Base-by-base conservation (phyloP, 2,329 filamentous ascomycete species). In the Fusarium begoniae region DNA sequence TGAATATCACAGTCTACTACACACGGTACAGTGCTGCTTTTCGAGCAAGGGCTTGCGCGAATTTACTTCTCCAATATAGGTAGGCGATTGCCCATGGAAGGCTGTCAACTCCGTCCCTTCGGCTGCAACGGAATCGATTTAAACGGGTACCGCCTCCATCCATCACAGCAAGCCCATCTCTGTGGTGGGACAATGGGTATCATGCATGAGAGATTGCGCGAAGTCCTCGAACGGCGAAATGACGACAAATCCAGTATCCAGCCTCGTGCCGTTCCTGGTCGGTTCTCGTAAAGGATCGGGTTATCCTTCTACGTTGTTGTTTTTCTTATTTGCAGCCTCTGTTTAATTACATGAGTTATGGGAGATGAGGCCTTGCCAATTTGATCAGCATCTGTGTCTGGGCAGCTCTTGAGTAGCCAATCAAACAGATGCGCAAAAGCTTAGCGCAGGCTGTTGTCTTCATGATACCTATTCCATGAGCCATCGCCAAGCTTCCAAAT, bases 131-230 rank as follows among this genome's bases (percentile, higher is more conserved):
- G 69, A 63, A 54, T 54, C 11, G 63, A 58, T 63, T 43, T 24
- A 38, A 64, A 64, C 24, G 68, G 67, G 35, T 47, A 59, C 45
- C 47, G 37, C 37, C 28, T 44, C 30, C 28, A 41, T 63, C 45
- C 43, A 56, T 63, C 56, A 56, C 40, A 45, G 38, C 35, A 38
- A 32, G 37, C 28, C 59, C 44, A n/a, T 66, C 55, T 30, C 66
- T 56, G 64, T 56, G 64, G 53, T 51, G 45, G 47, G 41, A 59
- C 50, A 51, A 70, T 40, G 32, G 38, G 35, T 54, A 61, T 65
- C 41, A 66, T 55, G 70, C 66, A 63, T 47, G 28, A 74, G 70
- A 72, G 71, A 64, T 72, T 74, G 63, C 59, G 40, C 54, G 56
- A 72, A 41, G 40, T 45, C 47, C 40, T 54, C 51, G 57, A 30